Percentiles rank a stretch among this genome's conserved stretches.
Conservation (phyloP, 352 stramenopile species). For the Phytophthora chlamydospora region DNA sequence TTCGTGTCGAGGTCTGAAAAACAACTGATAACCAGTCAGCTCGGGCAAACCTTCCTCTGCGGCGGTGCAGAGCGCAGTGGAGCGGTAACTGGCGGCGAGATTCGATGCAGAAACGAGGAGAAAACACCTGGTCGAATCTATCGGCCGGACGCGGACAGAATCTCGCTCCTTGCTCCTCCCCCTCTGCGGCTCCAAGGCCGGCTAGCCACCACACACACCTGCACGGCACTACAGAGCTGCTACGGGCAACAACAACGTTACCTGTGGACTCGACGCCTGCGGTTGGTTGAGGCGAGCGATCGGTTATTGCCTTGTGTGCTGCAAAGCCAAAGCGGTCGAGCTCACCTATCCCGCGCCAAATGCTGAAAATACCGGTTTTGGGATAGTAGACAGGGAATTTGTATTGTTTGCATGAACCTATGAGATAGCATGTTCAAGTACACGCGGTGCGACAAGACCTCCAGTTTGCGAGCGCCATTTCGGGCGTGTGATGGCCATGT, state of each 20-base stretch:
- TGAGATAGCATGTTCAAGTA: constrained; percentile 26
- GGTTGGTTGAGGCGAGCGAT: constrained; percentile 2
- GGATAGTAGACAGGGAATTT: background rate
- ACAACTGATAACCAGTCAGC: constrained; percentile 41
- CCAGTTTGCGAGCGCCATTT: constrained; percentile 22
- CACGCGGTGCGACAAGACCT: constrained; percentile 31
- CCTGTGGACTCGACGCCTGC: background rate
- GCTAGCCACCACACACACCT: background rate
- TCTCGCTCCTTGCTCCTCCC: constrained; percentile 13
- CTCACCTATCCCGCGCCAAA: constrained; percentile 21
- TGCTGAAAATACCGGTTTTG: constrained; percentile 10
- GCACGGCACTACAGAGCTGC: constrained; percentile 5
- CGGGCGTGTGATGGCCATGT: background rate
- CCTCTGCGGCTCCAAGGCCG: constrained; percentile 1
- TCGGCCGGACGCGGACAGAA: constrained; percentile 7
- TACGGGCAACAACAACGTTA: background rate
- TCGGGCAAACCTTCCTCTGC: background rate
- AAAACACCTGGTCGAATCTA: constrained; percentile 42
- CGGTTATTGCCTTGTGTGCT: constrained; percentile 30
- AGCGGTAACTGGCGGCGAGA: constrained; percentile 35
- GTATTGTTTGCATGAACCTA: background rate
- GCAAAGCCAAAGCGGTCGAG: constrained; percentile 24
- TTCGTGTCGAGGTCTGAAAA: constrained; percentile 8
- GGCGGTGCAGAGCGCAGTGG: constrained; percentile 20
- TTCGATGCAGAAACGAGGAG: constrained; percentile 41